phyloP scores from a whole-genome alignment of 2,329 filamentous ascomycete genomes.

The Tolypocladium guangdongense region DNA sequence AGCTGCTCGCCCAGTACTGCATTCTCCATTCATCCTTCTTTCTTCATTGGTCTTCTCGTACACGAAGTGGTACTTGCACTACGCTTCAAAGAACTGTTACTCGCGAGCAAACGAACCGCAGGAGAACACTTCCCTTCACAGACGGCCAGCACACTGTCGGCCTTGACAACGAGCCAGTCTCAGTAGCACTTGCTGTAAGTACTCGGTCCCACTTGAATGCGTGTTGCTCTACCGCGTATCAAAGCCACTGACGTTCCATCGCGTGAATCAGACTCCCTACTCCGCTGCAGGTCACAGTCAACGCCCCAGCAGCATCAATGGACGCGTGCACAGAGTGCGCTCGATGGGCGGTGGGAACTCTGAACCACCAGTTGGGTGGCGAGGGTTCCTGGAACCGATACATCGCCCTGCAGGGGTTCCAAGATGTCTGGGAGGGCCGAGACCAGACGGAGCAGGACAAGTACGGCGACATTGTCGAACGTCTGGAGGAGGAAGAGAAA shows the following conservation, averaged over 20 bases:
- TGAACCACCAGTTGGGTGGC: neutral
- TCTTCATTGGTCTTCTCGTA: neutral
- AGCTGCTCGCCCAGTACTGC: neutral
- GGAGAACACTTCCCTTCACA: no score
- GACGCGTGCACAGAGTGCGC: neutral
- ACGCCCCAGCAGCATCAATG: neutral
- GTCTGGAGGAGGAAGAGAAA: neutral
- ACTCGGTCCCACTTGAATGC: neutral
- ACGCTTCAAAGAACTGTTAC: no score
- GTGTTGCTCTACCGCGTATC: neutral
- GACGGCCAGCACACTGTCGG: neutral
- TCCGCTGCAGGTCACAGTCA: neutral
- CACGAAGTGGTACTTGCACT: no score
- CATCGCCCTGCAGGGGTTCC: neutral
- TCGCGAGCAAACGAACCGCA: no score
- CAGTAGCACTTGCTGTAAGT: neutral
- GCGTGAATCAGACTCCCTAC: neutral
- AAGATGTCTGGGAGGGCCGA: neutral
- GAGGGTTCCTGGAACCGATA: neutral
- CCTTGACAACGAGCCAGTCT: neutral
- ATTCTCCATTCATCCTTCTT: neutral
- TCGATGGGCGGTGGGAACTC: neutral
- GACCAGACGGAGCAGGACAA: constrained; percentile 2
- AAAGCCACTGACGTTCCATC: neutral
- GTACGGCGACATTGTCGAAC: neutral